Base-by-base conservation (phyloP, 139 green algal species). In the Chlamydomonas sphaeroides region DNA sequence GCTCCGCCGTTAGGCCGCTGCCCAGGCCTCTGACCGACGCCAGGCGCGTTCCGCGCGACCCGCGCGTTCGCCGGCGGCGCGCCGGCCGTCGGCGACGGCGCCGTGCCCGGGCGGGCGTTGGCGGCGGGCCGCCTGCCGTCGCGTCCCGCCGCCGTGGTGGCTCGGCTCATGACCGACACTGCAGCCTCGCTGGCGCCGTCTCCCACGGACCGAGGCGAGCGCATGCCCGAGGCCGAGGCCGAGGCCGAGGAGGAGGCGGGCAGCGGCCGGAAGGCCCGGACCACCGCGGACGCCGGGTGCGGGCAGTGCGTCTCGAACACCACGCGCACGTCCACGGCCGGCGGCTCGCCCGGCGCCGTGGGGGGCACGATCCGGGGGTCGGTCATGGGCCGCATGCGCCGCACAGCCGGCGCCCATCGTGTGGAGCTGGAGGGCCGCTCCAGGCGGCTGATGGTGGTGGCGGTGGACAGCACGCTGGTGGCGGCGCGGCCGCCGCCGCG, bases 321-420 rank as follows among this genome's bases (percentile, higher is more conserved):
- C 23, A 82, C 32, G 3, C 45, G 61, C 11, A 82, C 62, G 20
- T 68, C 36, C 25, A 82, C 56, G 36, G 59, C n/a, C n/a, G n/a
- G n/a, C n/a, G n/a, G n/a, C n/a, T n/a, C n/a, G n/a, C n/a, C n/a
- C n/a, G n/a, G n/a, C n/a, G n/a, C n/a, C n/a, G n/a, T n/a, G n/a
- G n/a, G n/a, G n/a, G n/a, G n/a, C n/a, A n/a, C n/a, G n/a, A n/a
- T n/a, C n/a, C n/a, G n/a, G n/a, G n/a, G n/a, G n/a, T n/a, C n/a
- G n/a, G n/a, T 28, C 39, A 80, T 42, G 42, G 75, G 61, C 41
- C 62, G 75, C 35, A 85, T 61, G 30, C 57, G 63, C 48, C 39
- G 36, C 21, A 86, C 71, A 18, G 70, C 48, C 3, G 80, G 80
- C 36, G 57, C n/a, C 80, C 80, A 86, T 7, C 80, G 80, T 0